A percentile compares a stretch with the other conserved stretches of the same genome.
These are phyloP conservation scores for Backusella tuberculispora DNA, from an alignment of 192 early-diverging fungal genomes.

Conservation along the genomic window DNA sequence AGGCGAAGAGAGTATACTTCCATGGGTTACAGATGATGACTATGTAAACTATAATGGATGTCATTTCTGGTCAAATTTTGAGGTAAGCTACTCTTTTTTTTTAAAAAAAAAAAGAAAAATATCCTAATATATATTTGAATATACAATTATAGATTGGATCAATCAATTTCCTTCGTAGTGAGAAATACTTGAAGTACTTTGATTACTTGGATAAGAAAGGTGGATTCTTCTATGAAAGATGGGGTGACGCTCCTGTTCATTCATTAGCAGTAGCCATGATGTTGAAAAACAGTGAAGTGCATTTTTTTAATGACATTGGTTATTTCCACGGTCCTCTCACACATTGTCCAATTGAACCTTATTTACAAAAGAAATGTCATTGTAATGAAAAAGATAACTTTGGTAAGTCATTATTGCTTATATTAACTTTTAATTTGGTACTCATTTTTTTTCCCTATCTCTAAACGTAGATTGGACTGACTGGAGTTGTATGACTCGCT, in stretches of 20 bases:
- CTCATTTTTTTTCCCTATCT: not conserved
- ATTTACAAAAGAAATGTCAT: conserved; percentile 23
- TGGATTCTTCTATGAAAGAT: conserved; percentile 82
- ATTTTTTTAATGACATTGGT: conserved; percentile 45
- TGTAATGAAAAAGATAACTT: conserved; percentile 33
- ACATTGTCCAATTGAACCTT: conserved; percentile 33
- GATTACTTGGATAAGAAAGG: conserved; percentile 58
- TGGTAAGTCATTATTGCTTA: conserved; percentile 24
- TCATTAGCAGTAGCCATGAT: conserved; percentile 39
- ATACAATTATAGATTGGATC: conserved; percentile 52
- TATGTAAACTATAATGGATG: conserved; percentile 65
- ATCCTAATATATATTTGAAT: not conserved
- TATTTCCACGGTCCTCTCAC: conserved; percentile 34
- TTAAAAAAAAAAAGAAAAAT: conserved; percentile 19
- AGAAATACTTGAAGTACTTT: conserved; percentile 61
- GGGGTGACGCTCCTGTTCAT: conserved; percentile 43
- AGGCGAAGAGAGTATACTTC: conserved; percentile 36
- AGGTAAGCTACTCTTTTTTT: conserved; percentile 54
- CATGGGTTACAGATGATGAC: conserved; percentile 56
- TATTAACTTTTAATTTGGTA: not conserved
- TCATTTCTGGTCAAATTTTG: conserved; percentile 84
- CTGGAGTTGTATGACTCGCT: conserved; percentile 27
- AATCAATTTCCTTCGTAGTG: conserved; percentile 57
- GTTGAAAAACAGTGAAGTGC: conserved; percentile 28
- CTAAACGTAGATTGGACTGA: conserved; percentile 23